Conservation (phyloP, 2,329 filamentous ascomycete genomes). For the Monascus ruber region DNA sequence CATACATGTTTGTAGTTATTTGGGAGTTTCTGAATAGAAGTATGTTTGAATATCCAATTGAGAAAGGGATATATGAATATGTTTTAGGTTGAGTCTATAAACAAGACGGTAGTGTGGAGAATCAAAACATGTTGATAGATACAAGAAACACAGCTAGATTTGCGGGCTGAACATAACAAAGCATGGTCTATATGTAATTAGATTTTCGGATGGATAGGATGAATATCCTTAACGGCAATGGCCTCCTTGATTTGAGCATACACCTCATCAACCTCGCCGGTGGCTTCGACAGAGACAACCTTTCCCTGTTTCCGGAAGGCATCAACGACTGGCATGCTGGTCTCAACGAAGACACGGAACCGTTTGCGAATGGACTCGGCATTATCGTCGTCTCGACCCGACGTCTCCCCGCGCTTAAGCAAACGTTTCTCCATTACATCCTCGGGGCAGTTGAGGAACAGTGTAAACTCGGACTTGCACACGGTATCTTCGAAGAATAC, state of each 20-base stretch:
- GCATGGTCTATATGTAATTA: no score
- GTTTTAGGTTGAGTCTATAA: no score
- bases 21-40: no score
- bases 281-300: conserved; percentile 71
- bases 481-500: conserved; percentile 85
- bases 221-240: conserved; percentile 34
- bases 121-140: background rate
- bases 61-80: no score
- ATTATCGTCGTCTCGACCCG: conserved; percentile 85
- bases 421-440: conserved; percentile 73
- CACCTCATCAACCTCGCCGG: conserved; percentile 53
- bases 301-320: conserved; percentile 65
- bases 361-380: conserved; percentile 91
- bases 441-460: conserved; percentile 94
- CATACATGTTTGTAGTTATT: no score
- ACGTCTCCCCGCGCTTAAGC: conserved; percentile 83
- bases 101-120: background rate
- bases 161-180: background rate
- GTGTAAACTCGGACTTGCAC: conserved; percentile 68
- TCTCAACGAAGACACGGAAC: conserved; percentile 87
- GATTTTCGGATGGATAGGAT: conserved; percentile 6
- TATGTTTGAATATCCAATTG: no score
- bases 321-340: conserved; percentile 93
- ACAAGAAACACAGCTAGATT: background rate
- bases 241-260: conserved; percentile 43